These are phyloP conservation scores for Ophiocordyceps sinensis DNA, from an alignment of 2,329 filamentous ascomycete genomes.

Conservation along the genomic window DNA sequence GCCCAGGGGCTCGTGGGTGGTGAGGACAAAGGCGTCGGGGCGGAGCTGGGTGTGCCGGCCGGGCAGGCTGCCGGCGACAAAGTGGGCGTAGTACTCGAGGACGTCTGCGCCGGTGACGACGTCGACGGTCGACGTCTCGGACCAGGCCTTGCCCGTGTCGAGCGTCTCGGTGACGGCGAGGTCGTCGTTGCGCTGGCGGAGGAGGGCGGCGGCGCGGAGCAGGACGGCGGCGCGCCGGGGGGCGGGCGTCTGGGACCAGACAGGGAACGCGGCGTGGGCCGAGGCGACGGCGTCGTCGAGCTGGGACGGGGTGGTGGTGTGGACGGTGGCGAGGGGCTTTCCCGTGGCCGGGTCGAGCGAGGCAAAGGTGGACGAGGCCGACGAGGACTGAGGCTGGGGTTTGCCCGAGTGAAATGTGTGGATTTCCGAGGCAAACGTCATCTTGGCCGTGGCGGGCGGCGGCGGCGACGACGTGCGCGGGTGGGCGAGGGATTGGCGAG, in stretches of 20 bases:
- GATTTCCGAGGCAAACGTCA: slow-evolving; percentile 23
- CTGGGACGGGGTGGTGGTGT: slow-evolving; percentile 50
- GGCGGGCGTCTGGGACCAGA: slow-evolving; percentile 65
- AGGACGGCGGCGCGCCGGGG: slow-evolving; percentile 64
- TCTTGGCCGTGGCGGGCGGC: slow-evolving; percentile 6
- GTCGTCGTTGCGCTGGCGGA: slow-evolving; percentile 64
- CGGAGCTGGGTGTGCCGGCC: slow-evolving; percentile 65
- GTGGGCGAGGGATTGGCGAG: not conserved
- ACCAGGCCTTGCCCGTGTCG: slow-evolving; percentile 76
- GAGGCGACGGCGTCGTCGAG: slow-evolving; percentile 60
- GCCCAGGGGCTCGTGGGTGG: slow-evolving; percentile 65
- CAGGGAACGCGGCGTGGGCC: slow-evolving; percentile 55
- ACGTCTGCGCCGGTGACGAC: slow-evolving; percentile 73
- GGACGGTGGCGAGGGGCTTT: slow-evolving; percentile 54
- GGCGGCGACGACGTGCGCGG: not conserved
- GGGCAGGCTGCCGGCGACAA: slow-evolving; percentile 66
- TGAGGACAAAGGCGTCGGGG: slow-evolving; percentile 68
- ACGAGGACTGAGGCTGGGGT: slow-evolving; percentile 40
- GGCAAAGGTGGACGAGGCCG: slow-evolving; percentile 49
- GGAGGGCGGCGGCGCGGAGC: slow-evolving; percentile 57
- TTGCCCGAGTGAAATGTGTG: slow-evolving; percentile 66
- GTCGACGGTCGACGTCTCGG: slow-evolving; percentile 74
- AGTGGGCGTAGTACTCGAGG: slow-evolving; percentile 72
- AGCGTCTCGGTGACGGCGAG: slow-evolving; percentile 68
- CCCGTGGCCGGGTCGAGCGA: slow-evolving; percentile 62